phyloP scores from a whole-genome alignment of 2,329 filamentous ascomycete genomes.

The Podosphaera fusca region DNA sequence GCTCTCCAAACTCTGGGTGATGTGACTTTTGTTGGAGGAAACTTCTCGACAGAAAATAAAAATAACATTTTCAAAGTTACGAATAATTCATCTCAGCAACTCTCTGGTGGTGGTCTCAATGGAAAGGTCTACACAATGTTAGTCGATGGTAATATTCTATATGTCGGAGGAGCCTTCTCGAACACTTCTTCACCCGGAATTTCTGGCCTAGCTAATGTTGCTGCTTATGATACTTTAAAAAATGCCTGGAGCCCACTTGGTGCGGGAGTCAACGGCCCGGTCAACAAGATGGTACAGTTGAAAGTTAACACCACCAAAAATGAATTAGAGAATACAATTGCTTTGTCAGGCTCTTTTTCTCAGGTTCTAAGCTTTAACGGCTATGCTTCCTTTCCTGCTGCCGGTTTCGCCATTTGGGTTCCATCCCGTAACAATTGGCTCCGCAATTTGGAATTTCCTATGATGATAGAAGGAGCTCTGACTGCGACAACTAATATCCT shows the following conservation, averaged over 20 bases:
- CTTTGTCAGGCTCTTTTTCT: constrained; percentile 60
- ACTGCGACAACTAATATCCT: constrained; percentile 46
- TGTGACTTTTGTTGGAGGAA: constrained; percentile 56
- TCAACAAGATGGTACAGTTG: constrained; percentile 52
- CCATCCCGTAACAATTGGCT: constrained; percentile 72
- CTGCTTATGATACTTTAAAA: constrained; percentile 44
- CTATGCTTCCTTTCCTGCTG: constrained; percentile 34
- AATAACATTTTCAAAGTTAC: constrained; percentile 59
- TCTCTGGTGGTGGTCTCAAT: constrained; percentile 55
- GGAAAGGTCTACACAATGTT: constrained; percentile 52
- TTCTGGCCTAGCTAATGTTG: constrained; percentile 50
- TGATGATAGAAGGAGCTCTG: constrained; percentile 48
- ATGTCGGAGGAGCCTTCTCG: constrained; percentile 68
- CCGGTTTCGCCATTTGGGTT: constrained; percentile 81
- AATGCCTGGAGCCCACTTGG: constrained; percentile 61
- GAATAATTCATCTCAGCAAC: constrained; percentile 33
- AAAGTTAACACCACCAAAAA: constrained; percentile 52
- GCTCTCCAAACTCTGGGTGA: constrained; percentile 42
- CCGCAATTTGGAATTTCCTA: constrained; percentile 45
- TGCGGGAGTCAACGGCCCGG: constrained; percentile 61
- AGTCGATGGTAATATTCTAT: constrained; percentile 39
- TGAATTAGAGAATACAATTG: constrained; percentile 48
- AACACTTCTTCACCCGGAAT: constrained; percentile 39
- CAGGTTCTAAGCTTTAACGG: constrained; percentile 44
- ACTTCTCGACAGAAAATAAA: constrained; percentile 47